Conservation (phyloP, 495 filamentous ascomycete species). For the Penicillium canescens region DNA sequence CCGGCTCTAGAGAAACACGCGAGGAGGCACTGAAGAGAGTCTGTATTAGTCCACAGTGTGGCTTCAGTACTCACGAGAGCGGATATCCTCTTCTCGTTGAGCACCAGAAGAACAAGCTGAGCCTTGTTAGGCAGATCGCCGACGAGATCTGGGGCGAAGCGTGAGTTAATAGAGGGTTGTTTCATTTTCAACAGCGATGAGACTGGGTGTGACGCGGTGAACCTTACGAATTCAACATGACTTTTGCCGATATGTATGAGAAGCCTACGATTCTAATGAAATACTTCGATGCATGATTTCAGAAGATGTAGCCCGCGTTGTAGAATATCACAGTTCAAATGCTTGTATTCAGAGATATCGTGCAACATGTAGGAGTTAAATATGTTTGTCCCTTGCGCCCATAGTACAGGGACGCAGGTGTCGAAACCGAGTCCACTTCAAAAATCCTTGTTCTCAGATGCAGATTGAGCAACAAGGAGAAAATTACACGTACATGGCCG, state of each 20-base stretch:
- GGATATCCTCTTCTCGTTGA: conserved; percentile 62
- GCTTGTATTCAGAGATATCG: neutral
- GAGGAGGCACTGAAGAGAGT: conserved; percentile 57
- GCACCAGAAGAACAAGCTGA: conserved; percentile 56
- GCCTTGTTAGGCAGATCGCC: conserved; percentile 47
- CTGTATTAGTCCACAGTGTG: conserved; percentile 68
- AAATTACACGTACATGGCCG: conserved; percentile 1
- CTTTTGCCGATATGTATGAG: neutral
- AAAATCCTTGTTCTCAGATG: neutral
- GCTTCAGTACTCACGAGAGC: conserved; percentile 64
- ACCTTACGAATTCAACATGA: neutral
- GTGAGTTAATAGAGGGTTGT: neutral
- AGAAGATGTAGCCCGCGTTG: too few species aligned
- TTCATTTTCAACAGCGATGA: neutral
- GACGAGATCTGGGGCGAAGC: conserved; percentile 47
- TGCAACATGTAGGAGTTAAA: conserved; percentile 1
- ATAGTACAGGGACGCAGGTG: neutral
- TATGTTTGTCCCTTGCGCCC: conserved; percentile 1
- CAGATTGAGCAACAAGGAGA: neutral
- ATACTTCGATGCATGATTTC: too few species aligned
- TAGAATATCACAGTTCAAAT: neutral
- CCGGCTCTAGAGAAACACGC: conserved; percentile 41
- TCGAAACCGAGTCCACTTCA: neutral
- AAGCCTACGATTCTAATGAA: too few species aligned
- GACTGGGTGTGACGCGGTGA: neutral